Conservation (phyloP, 108 stramenopile species). For the Bacterosira constricta region DNA sequence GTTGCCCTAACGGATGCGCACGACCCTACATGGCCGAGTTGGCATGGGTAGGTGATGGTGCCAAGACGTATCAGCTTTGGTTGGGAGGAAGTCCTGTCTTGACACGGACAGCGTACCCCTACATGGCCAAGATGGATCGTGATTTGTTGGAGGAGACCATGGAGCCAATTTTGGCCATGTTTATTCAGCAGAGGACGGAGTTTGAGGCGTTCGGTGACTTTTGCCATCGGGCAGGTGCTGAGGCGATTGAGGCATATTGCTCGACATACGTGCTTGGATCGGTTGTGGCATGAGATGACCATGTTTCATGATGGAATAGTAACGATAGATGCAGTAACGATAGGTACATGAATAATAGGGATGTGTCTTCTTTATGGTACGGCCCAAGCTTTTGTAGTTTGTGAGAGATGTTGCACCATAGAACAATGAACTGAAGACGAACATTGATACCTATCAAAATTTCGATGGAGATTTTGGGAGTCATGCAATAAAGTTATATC, state of each 20-base stretch:
- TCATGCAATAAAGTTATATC: too few relatives aligned
- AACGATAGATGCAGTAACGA: too few relatives aligned
- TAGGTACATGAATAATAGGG: background rate
- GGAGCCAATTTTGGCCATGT: constrained; percentile 92
- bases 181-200: constrained; percentile 72
- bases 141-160: constrained; percentile 81
- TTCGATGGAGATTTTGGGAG: too few relatives aligned
- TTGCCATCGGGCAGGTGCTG: constrained; percentile 83
- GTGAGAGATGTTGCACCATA: background rate
- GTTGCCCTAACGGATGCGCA: constrained; percentile 99
- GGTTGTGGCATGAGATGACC: constrained; percentile 49
- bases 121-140: constrained; percentile 86
- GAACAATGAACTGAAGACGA: too few relatives aligned
- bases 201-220: constrained; percentile 95
- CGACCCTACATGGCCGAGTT: constrained; percentile 99
- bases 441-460: too few relatives aligned
- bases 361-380: background rate
- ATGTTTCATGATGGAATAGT: too few relatives aligned
- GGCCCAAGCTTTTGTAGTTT: background rate
- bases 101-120: constrained; percentile 91
- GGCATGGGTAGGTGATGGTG: constrained; percentile 96
- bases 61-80: constrained; percentile 94
- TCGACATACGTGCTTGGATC: constrained; percentile 44
- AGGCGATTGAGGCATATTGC: constrained; percentile 72
- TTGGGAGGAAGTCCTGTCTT: constrained; percentile 94